Evolutionary conservation across 2,329 filamentous ascomycete species (phyloP), one percentile per base, ranked within the genome.

Genomic region (Thelonectria discophora): DNA sequence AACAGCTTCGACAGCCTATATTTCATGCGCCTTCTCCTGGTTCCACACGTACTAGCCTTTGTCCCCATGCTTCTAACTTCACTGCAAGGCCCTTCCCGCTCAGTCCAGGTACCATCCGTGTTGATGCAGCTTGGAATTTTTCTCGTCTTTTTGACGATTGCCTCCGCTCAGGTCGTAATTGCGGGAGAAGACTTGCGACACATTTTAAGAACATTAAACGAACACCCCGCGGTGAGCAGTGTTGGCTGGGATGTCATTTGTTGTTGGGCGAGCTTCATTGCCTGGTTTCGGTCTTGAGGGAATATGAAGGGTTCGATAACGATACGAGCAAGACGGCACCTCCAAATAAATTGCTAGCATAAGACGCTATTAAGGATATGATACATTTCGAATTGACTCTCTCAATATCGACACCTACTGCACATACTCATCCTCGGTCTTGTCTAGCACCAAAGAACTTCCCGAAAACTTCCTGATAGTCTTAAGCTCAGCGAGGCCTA

Each of bases 221-320:
- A 69, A 43, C 70, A 73, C 37, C 71, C 71, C 0, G 69, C 68
- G 5, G 66, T 73, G 6, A 72, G 67, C 45, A 71, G 69, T 20
- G 70, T 72, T 17, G 65, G 70, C 0, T 73, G 68, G 66, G 71
- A 72, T 54, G 70, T 71, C 13, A 67, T 73, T 5, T 70, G 66
- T 48, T 74, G 69, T 43, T 73, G 68, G 71, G 21, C 64, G 2
- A 71, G 66, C 17, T 68, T 63, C 24, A 51, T 24, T 3, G 49
- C 61, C 9, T 72, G 70, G 70, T 30, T 30, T 10, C 27, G 27
- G 27, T 30, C 27, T 30, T 10, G 27, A 30, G 27, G 27, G n/a
- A n/a, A n/a, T n/a, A n/a, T 30, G 27, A 30, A 30, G 8, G 8
- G 27, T 30, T 30, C 5, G 9, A 30, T 7, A 30, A 30, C 2